Evolutionary conservation across 495 filamentous ascomycete genomes (phyloP).

Genomic region (Beverwykella pulmonaria): DNA sequence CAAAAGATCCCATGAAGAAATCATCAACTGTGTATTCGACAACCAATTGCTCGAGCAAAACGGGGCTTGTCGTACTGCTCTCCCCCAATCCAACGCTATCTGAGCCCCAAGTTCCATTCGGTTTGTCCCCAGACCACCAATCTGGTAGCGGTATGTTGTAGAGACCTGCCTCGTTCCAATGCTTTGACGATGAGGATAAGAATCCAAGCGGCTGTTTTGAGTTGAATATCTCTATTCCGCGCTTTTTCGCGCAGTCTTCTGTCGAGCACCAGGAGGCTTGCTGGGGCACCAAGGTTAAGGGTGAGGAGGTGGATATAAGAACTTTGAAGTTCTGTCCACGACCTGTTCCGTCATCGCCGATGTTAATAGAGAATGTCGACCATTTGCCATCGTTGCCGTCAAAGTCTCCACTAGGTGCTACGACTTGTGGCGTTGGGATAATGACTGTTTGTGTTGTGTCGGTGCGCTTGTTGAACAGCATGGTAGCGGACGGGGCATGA

Average conservation of each 20-base stretch:
- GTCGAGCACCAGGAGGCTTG: constrained; percentile 21
- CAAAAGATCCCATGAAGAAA: constrained; percentile 35
- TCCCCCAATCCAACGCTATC: constrained; percentile 26
- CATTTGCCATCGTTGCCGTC: constrained; percentile 41
- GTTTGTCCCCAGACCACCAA: constrained; percentile 4
- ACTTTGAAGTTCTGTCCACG: constrained; percentile 35
- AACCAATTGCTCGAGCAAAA: constrained; percentile 12
- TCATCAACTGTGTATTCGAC: constrained; percentile 6
- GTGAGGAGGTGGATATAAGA: constrained; percentile 22
- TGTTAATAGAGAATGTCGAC: constrained; percentile 37
- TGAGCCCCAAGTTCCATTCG: constrained; percentile 20
- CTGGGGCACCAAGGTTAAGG: constrained; percentile 17
- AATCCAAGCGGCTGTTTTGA: constrained; percentile 19
- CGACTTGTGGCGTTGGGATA: constrained; percentile 13
- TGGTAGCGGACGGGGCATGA: constrained; percentile 19
- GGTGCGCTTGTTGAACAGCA: constrained; percentile 26
- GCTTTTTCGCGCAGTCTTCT: constrained; percentile 26
- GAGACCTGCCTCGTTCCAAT: constrained; percentile 14
- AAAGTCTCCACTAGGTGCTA: constrained; percentile 18
- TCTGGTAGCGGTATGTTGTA: constrained; percentile 22
- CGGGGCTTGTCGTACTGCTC: not conserved
- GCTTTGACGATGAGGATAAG: constrained; percentile 1
- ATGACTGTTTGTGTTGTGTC: constrained; percentile 17
- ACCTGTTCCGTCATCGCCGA: constrained; percentile 21
- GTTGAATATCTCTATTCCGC: constrained; percentile 28